These are phyloP conservation scores for Eucalyptus polyanthemos DNA, from an alignment of 345 rosid species.

Conservation along the genomic window DNA sequence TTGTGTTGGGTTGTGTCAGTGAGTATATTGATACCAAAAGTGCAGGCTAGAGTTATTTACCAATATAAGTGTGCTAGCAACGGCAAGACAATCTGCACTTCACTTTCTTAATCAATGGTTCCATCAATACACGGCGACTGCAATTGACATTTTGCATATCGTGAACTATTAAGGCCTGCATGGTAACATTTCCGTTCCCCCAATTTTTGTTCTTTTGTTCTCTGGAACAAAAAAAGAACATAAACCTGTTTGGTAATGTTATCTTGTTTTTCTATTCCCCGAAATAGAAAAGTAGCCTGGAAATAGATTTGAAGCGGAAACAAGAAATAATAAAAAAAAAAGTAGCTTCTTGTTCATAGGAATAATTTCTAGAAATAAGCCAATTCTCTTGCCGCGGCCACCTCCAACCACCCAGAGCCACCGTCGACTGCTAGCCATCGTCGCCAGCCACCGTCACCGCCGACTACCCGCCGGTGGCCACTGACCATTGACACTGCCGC, in stretches of 20 bases:
- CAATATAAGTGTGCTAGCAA: background rate
- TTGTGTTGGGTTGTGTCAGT: background rate
- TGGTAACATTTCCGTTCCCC: too few species aligned
- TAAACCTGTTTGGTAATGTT: too few species aligned
- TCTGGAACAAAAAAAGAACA: accelerated
- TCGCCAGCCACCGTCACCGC: accelerated
- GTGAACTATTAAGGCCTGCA: background rate
- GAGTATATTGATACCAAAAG: background rate
- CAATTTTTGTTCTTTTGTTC: too few species aligned
- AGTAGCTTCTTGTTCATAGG: too few species aligned
- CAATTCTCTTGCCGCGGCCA: too few species aligned
- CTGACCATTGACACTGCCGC: accelerated
- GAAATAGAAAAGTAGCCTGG: too few species aligned
- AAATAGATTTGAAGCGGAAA: too few species aligned
- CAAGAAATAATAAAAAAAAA: too few species aligned
- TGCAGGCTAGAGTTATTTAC: background rate
- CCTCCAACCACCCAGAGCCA: too few species aligned
- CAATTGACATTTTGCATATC: background rate
- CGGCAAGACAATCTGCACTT: background rate
- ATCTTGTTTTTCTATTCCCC: too few species aligned
- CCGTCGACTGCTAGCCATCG: accelerated
- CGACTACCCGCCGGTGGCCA: accelerated
- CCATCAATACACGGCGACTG: background rate
- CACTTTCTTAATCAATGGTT: background rate
- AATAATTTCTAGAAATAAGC: too few species aligned